Evolutionary conservation across 2,329 filamentous ascomycete species (phyloP).

Genomic region (Arthroderma uncinatum): DNA sequence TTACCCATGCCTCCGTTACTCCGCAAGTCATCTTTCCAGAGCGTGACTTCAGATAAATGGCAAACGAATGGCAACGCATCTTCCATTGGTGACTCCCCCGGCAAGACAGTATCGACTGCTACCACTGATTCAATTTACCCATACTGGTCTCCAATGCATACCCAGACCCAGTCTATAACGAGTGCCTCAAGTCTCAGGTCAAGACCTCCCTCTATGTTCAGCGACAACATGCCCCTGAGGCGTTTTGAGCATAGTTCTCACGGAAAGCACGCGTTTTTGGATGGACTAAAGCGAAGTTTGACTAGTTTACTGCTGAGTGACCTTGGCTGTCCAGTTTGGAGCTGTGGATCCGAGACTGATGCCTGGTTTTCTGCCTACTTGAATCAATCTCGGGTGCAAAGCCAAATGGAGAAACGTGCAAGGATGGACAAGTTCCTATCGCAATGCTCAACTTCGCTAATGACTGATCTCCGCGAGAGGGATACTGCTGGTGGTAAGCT

Average conservation of each 20-base stretch:
- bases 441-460: slow-evolving; percentile 18
- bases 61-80: slow-evolving; percentile 52
- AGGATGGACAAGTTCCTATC: slow-evolving; percentile 30
- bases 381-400: slow-evolving; percentile 39
- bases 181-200: slow-evolving; percentile 48
- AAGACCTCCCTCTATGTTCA: slow-evolving; percentile 33
- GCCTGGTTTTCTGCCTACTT: slow-evolving; percentile 57
- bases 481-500: slow-evolving; percentile 4
- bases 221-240: slow-evolving; percentile 25
- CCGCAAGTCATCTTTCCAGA: slow-evolving; percentile 57
- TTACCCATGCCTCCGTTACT: slow-evolving; percentile 22
- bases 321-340: slow-evolving; percentile 72
- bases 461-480: neutral
- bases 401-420: slow-evolving; percentile 31
- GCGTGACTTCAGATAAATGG: slow-evolving; percentile 58
- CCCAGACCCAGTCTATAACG: slow-evolving; percentile 52
- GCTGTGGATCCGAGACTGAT: slow-evolving; percentile 86
- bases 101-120: slow-evolving; percentile 55
- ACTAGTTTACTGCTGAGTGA: slow-evolving; percentile 82
- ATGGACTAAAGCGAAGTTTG: slow-evolving; percentile 64
- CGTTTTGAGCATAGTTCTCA: slow-evolving; percentile 39
- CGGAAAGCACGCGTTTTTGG: slow-evolving; percentile 67
- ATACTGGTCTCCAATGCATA: slow-evolving; percentile 82
- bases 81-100: slow-evolving; percentile 46
- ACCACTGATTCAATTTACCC: slow-evolving; percentile 66